Evolutionary conservation across 371 early-diverging fungal genomes (phyloP), one percentile per base, ranked within the genome.

Genomic region (Pancytospora philotis): DNA sequence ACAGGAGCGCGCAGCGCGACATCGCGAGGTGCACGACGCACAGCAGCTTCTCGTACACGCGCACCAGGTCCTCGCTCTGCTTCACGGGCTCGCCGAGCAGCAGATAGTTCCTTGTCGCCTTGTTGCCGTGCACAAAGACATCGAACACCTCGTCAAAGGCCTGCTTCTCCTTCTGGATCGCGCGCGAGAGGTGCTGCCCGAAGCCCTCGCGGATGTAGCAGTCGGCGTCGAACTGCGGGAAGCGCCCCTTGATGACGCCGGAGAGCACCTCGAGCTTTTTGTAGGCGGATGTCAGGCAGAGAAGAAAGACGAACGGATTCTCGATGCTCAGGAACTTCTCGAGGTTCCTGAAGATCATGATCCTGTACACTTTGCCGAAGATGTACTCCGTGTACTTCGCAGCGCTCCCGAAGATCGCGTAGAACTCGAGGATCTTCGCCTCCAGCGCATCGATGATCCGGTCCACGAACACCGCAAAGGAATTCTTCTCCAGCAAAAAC

Each of bases 71-170:
- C 27, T 59, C 30, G 16, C 16, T n/a, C 1, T 4, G 32, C 3
- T n/a, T 39, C 4, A 67, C 59, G 10, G 31, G 34, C 19, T 58
- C 49, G n/a, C 59, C 65, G 49, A 34, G 41, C 27, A 71, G 37
- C 55, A 67, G 45, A 53, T 75, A 75, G 8, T 30, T 61, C 2
- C 31, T 61, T 4, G 13, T 16, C 31, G 57, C 28, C 16, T 28
- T 2, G 30, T 10, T 66, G 16, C 37, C 37, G 22, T 41, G 31
- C n/a, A 71, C 62, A 30, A 70, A 30, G 31, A 66, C 49, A 1
- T 71, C 41, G 31, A 70, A 75, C 34, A 75, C 62, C 41, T 69
- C 53, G 8, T 61, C 61, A 67, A 75, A 75, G 34, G 41, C 45
- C n/a, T 32, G 19, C 38, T 57, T 71, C 37, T 75, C 75, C 49